phyloP scores from a whole-genome alignment of 2,329 filamentous ascomycete species.

The Epichloe gansuensis region DNA sequence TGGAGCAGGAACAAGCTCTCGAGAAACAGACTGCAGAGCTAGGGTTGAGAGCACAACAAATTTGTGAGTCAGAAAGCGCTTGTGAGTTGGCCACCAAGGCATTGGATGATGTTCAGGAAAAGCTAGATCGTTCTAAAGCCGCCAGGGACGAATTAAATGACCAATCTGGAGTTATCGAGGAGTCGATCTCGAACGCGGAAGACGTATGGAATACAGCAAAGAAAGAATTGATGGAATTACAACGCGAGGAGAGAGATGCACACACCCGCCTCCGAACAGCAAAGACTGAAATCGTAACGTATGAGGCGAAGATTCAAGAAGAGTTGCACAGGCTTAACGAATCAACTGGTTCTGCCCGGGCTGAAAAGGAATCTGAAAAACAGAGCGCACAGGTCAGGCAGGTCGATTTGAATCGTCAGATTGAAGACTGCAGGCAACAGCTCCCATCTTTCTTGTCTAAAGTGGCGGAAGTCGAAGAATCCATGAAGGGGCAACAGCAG shows the following conservation, averaged over 20 bases:
- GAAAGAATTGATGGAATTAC: constrained; percentile 39
- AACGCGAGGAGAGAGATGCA: constrained; percentile 55
- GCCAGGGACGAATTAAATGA: constrained; percentile 30
- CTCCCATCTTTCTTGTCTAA: constrained; percentile 22
- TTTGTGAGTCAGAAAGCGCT: constrained; percentile 16
- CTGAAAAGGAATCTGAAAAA: constrained; percentile 47
- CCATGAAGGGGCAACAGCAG: constrained; percentile 18
- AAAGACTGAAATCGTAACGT: constrained; percentile 32
- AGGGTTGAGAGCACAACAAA: constrained; percentile 12
- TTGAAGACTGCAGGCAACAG: constrained; percentile 17
- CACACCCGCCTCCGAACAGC: constrained; percentile 43
- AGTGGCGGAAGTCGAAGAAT: constrained; percentile 19
- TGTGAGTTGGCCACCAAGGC: constrained; percentile 34
- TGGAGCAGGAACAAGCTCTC: constrained; percentile 53
- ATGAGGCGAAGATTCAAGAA: constrained; percentile 35
- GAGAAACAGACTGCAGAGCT: constrained; percentile 21
- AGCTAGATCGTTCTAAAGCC: constrained; percentile 26
- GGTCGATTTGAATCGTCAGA: constrained; percentile 14
- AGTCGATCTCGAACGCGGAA: constrained; percentile 33
- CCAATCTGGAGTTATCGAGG: constrained; percentile 34
- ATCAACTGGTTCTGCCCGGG: constrained; percentile 57
- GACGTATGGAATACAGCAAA: constrained; percentile 41
- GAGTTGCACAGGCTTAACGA: constrained; percentile 53
- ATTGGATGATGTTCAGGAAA: constrained; percentile 34
- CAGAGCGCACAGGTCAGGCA: constrained; percentile 17